Evolutionary conservation across 2,329 filamentous ascomycete genomes (phyloP).

Genomic region (Coniochaeta prunicola): DNA sequence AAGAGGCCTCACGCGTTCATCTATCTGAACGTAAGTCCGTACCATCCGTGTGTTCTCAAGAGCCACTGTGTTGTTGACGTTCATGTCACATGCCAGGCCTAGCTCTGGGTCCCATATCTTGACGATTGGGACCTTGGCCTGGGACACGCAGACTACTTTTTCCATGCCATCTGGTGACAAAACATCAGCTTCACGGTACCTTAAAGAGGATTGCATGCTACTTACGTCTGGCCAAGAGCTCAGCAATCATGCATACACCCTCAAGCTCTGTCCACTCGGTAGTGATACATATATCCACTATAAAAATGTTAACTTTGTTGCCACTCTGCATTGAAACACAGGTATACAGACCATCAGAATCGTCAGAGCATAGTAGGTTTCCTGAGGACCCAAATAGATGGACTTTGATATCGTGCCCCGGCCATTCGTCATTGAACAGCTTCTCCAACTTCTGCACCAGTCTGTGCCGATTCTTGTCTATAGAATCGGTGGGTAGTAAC

Average conservation of each 20-base stretch:
- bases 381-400: slow-evolving; percentile 97
- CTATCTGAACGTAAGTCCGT: slow-evolving; percentile 89
- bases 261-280: slow-evolving; percentile 84
- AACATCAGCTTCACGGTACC: slow-evolving; percentile 1
- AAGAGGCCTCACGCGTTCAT: slow-evolving; percentile 80
- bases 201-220: slow-evolving; percentile 7
- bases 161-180: slow-evolving; percentile 81
- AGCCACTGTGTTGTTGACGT: slow-evolving; percentile 94
- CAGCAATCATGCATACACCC: slow-evolving; percentile 83
- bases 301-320: background rate
- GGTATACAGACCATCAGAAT: slow-evolving; percentile 74
- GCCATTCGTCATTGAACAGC: slow-evolving; percentile 87
- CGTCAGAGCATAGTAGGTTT: slow-evolving; percentile 87
- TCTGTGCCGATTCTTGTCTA: slow-evolving; percentile 65
- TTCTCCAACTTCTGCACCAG: slow-evolving; percentile 84
- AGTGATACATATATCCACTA: slow-evolving; percentile 96
- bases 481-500: slow-evolving; percentile 74
- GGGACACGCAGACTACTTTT: slow-evolving; percentile 87
- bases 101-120: slow-evolving; percentile 98
- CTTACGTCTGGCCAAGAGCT: slow-evolving; percentile 78
- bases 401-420: slow-evolving; percentile 80
- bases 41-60: slow-evolving; percentile 98
- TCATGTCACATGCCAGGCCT: slow-evolving; percentile 88
- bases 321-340: background rate
- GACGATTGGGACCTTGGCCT: slow-evolving; percentile 95